Conservation (phyloP, 176 grass and related monocot genomes). For the Phoenix roebelenii region DNA sequence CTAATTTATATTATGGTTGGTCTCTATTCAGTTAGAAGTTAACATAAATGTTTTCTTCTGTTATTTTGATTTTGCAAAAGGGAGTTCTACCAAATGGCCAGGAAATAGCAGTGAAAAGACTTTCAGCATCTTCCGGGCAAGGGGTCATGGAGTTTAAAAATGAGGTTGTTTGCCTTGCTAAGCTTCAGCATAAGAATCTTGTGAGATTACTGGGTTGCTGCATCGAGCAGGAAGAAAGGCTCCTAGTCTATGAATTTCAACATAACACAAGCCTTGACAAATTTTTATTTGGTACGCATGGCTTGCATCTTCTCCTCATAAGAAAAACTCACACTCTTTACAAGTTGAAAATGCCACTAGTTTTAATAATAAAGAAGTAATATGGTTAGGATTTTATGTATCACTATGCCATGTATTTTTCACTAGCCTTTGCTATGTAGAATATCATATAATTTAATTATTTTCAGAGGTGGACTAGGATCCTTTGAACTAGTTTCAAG, state of each 20-base stretch:
- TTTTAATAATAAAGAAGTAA: no score
- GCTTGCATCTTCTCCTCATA: neutral
- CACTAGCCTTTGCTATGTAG: no score
- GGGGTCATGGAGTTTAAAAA: neutral
- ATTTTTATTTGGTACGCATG: neutral
- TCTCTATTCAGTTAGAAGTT: no score
- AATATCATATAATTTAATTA: no score
- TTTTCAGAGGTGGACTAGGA: no score
- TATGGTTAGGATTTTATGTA: no score
- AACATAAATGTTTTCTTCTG: neutral
- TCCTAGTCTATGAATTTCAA: neutral
- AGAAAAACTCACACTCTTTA: neutral
- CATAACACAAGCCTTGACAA: neutral
- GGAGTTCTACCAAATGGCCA: neutral
- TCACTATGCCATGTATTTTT: no score
- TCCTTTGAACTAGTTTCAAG: no score
- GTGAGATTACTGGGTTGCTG: neutral
- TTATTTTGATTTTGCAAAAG: neutral
- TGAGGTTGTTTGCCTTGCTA: slow-evolving; percentile 2
- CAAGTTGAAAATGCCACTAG: no score
- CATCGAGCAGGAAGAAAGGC: slow-evolving; percentile 1
- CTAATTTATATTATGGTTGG: no score
- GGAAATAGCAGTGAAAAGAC: slow-evolving; percentile 6
- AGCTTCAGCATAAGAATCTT: neutral
- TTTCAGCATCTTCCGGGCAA: neutral